Evolutionary conservation across 1,284 basidiomycete species (phyloP), one percentile per base, ranked within the genome.

Genomic region (Malassezia equina): DNA sequence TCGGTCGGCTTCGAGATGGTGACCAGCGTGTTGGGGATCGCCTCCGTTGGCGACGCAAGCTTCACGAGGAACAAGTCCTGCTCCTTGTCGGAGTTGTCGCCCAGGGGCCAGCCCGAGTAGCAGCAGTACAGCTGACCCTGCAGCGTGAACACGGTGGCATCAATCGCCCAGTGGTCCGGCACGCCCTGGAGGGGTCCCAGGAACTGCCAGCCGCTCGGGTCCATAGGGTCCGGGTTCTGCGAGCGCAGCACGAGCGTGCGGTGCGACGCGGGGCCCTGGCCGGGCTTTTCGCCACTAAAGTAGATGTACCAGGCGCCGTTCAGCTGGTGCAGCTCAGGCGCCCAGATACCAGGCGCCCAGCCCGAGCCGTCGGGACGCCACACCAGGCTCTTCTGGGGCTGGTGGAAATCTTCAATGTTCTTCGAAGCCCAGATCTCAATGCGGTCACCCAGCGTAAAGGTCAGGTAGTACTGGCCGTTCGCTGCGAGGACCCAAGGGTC

Each of bases 141-240:
- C 19, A 27, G 42, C n/a, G 23, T 19, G 19, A 57, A 57, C 8
- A 57, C 55, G 2, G 55, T 57, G 1, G 49, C 49, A 21, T 57
- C 55, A 34, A 57, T 57, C n/a, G 49, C 36, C 55, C 55, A 57
- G 45, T 57, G 55, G 44, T 57, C 55, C 4, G 55, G 55, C 45
- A 57, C 50, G n/a, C 55, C 55, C n/a, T 43, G 49, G 34, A 57
- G 42, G 7, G 49, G 55, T 25, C 55, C 55, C 17, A 48, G 11
- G 31, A 57, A 57, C 24, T 45, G 44, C 55, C 55, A 57, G 31
- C 44, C 55, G 13, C 27, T 29, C n/a, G 49, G 39, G 40, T 57
- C 55, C 55, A 57, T 52, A 15, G 55, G 55, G 45, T 57, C 50
- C 15, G 21, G 36, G 33, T 21, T 24, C 17, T 34, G n/a, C 21